phyloP scores from a whole-genome alignment of 257 asterid species.

The Linderniella brevidens region DNA sequence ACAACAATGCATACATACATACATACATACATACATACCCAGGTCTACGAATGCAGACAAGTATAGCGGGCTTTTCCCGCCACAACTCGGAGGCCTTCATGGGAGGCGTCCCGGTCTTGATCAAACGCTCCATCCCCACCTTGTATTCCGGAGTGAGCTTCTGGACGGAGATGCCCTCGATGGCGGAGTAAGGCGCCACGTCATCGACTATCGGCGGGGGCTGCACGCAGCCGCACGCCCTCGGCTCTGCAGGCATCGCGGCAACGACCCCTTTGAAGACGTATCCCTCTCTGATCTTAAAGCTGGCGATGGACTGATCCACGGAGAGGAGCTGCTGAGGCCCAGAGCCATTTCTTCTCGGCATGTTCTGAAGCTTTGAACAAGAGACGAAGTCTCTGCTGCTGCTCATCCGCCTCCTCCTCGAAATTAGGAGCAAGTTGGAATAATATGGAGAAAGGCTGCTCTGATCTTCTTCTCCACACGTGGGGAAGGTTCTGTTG shows the following conservation, averaged over 20 bases:
- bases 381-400: slow-evolving; percentile 20
- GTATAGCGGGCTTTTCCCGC: slow-evolving; percentile 54
- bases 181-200: slow-evolving; percentile 52
- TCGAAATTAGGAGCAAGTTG: slow-evolving; percentile 19
- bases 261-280: slow-evolving; percentile 62
- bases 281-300: slow-evolving; percentile 52
- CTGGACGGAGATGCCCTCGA: slow-evolving; percentile 52
- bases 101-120: slow-evolving; percentile 47
- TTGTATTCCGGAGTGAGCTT: slow-evolving; percentile 54
- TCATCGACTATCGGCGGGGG: slow-evolving; percentile 45
- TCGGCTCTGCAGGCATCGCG: slow-evolving; percentile 51
- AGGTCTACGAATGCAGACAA: slow-evolving; percentile 77
- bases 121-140: slow-evolving; percentile 54
- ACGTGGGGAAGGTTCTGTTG: too few relatives aligned
- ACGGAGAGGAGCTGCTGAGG: slow-evolving; percentile 8
- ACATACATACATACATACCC: slow-evolving; percentile 30
- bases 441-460: slow-evolving; percentile 19
- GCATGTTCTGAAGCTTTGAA: too few relatives aligned
- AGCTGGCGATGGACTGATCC: slow-evolving; percentile 52
- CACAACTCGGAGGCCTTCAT: slow-evolving; percentile 68
- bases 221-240: slow-evolving; percentile 64
- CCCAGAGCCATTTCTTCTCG: slow-evolving; percentile 20
- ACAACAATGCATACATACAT: not conserved
- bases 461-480: too few relatives aligned
- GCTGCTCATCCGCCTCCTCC: slow-evolving; percentile 14